phyloP scores from a whole-genome alignment of 257 asterid species.

The Solanum lycopersicoides region DNA sequence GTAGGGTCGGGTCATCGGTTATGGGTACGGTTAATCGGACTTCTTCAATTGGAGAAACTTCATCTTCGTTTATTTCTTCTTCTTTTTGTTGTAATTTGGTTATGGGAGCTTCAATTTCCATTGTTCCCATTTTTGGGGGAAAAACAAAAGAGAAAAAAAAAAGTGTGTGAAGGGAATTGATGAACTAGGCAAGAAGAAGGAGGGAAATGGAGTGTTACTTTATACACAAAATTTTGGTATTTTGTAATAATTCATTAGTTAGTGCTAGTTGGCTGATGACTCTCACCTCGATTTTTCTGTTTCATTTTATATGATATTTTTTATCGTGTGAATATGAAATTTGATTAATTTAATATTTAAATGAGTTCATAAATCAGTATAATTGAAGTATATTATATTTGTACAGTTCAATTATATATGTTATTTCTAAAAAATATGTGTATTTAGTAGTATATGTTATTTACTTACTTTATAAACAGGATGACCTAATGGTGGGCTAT shows the following conservation, averaged over 20 bases:
- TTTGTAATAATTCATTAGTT: neutral
- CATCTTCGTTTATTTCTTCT: conserved; percentile 21
- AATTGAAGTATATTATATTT: neutral
- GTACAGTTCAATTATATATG: neutral
- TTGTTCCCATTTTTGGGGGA: conserved; percentile 6
- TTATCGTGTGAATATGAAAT: neutral
- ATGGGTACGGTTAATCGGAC: conserved; percentile 61
- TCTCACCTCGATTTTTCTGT: rapidly evolving
- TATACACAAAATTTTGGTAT: neutral
- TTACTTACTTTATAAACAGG: neutral
- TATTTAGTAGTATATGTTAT: too few relatives aligned
- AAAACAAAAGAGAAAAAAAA: neutral
- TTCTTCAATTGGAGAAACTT: conserved; percentile 49
- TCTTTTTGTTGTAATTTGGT: neutral
- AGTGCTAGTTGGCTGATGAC: neutral
- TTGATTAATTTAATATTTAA: too few relatives aligned
- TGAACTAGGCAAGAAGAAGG: neutral
- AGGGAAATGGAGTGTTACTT: neutral
- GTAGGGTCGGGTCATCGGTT: conserved; percentile 58
- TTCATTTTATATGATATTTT: neutral
- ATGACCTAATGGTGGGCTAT: neutral
- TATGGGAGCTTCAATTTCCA: conserved; percentile 17
- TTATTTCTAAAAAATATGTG: neutral
- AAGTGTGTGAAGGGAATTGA: neutral
- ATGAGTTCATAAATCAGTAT: neutral